A percentile compares a stretch with the other conserved stretches of the same genome.
Evolutionary conservation across 192 early-diverging fungal genomes (phyloP).

Genomic region (Podila verticillata): DNA sequence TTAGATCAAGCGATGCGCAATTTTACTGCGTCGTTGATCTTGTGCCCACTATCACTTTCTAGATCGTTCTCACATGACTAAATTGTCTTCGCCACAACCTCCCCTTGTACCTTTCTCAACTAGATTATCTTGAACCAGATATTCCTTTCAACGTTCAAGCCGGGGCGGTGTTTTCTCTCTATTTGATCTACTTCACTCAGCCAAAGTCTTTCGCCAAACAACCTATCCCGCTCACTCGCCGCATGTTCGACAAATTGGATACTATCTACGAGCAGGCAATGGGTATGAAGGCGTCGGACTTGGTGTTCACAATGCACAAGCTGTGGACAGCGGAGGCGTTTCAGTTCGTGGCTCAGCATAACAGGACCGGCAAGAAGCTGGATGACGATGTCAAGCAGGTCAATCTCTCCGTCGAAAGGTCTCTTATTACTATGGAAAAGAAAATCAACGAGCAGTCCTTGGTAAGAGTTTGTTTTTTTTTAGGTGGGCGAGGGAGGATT

Average conservation of each 20-base stretch:
- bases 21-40: no score
- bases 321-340: conserved; percentile 12
- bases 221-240: conserved; percentile 11
- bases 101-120: background rate
- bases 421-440: conserved; percentile 17
- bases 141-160: background rate
- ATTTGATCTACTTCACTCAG: conserved; percentile 29
- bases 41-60: no score
- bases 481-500: no score
- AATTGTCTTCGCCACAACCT: background rate
- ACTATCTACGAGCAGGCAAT: conserved; percentile 16
- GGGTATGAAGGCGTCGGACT: conserved; percentile 2
- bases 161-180: conserved; percentile 12
- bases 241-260: conserved; percentile 4
- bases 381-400: background rate
- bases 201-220: conserved; percentile 8
- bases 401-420: background rate
- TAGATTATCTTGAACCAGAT: conserved; percentile 8
- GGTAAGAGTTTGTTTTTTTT: conserved; percentile 6
- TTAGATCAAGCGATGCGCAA: background rate
- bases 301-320: conserved; percentile 18
- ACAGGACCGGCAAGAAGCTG: background rate
- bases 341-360: conserved; percentile 10
- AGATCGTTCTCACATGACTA: no score
- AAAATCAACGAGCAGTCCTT: background rate